A percentile compares a stretch with the other conserved stretches of the same genome.
These are phyloP conservation scores for Schizochytrium sp. DNA, from an alignment of 108 stramenopile species.

Conservation along the genomic window DNA sequence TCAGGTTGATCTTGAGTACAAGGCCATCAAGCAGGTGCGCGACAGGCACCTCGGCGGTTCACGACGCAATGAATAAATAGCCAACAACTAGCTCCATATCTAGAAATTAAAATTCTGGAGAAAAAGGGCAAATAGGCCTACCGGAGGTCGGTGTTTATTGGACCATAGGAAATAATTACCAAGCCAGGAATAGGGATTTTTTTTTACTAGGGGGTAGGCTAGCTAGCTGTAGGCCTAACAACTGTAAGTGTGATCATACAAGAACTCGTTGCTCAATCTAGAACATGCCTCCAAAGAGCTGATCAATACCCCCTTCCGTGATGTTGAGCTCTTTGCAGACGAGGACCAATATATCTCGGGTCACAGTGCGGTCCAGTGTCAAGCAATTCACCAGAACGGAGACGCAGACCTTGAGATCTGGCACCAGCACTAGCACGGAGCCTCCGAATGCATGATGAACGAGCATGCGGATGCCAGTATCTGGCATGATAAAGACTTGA, in stretches of 20 bases:
- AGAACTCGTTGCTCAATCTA: background rate
- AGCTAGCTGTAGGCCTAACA: no score
- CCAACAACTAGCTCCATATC: no score
- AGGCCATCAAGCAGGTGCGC: no score
- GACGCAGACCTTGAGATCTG: background rate
- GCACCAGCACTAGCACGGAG: background rate
- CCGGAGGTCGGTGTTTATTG: no score
- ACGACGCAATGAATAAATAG: no score
- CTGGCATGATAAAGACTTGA: background rate
- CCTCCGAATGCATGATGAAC: background rate
- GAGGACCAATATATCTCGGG: background rate
- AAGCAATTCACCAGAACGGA: background rate
- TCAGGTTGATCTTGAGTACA: background rate
- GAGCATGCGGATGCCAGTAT: background rate
- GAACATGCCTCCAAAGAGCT: constrained; percentile 6
- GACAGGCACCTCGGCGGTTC: no score
- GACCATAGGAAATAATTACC: no score
- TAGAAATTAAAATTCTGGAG: no score
- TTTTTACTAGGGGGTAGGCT: no score
- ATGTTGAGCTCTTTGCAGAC: background rate
- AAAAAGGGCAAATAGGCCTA: no score
- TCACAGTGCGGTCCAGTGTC: background rate
- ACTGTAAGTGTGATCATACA: background rate
- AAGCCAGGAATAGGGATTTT: no score
- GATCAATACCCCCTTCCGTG: background rate